Percentiles rank a stretch among this genome's conserved stretches.
These are phyloP conservation scores for Pulicaria dysenterica DNA, from an alignment of 129 eudicot genomes.

Conservation along the genomic window DNA sequence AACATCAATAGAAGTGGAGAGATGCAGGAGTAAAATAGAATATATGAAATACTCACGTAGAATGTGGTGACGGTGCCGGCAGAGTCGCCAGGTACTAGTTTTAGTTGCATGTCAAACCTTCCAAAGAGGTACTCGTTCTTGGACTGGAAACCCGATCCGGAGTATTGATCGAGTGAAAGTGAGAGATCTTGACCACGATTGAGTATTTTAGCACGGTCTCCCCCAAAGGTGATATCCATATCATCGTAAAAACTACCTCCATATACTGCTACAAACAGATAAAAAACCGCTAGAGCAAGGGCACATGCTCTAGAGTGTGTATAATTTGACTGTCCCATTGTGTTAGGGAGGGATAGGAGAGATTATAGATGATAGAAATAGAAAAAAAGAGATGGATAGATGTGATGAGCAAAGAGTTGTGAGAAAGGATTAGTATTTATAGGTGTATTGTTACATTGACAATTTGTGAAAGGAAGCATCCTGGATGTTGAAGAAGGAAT, in stretches of 20 bases:
- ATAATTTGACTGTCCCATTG: background rate
- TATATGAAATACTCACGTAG: slow-evolving; percentile 7
- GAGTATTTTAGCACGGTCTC: slow-evolving; percentile 32
- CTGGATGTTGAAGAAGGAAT: background rate
- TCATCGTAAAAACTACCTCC: slow-evolving; percentile 25
- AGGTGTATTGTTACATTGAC: background rate
- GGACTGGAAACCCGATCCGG: slow-evolving; percentile 40
- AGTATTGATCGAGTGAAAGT: slow-evolving; percentile 34
- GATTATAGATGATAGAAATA: background rate
- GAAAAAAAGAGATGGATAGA: background rate
- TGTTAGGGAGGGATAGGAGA: background rate
- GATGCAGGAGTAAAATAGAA: too few relatives aligned
- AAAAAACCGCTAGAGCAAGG: background rate
- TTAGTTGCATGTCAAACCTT: slow-evolving; percentile 40
- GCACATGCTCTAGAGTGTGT: background rate
- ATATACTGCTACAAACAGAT: background rate
- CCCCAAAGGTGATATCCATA: slow-evolving; percentile 33
- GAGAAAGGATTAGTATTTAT: background rate
- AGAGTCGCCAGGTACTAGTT: slow-evolving; percentile 37
- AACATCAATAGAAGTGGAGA: too few relatives aligned
- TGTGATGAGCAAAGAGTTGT: background rate
- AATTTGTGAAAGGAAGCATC: background rate
- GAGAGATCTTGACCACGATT: slow-evolving; percentile 39
- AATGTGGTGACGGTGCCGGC: slow-evolving; percentile 41
- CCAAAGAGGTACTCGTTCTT: slow-evolving; percentile 40